Conservation (phyloP, 2,329 filamentous ascomycete species). For the Fonsecaea pugnacius region DNA sequence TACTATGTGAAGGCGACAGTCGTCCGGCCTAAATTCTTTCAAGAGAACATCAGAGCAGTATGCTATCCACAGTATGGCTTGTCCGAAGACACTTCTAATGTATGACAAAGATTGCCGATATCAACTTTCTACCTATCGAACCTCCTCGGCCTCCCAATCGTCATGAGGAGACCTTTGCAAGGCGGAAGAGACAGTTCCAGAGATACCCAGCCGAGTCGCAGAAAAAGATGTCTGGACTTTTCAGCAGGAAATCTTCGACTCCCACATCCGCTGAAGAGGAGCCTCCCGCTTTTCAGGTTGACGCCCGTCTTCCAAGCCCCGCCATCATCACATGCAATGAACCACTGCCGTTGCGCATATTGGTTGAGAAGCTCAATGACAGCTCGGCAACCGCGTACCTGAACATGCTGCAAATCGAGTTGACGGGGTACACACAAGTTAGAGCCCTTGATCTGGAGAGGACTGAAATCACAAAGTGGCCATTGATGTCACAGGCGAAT, state of each 20-base stretch:
- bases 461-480: constrained; percentile 73
- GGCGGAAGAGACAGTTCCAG: constrained; percentile 68
- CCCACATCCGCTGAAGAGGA: constrained; percentile 37
- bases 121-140: constrained; percentile 93
- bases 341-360: constrained; percentile 76
- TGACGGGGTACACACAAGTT: constrained; percentile 79
- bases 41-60: constrained; percentile 77
- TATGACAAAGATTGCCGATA: constrained; percentile 41
- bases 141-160: constrained; percentile 71
- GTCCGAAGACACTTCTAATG: constrained; percentile 14
- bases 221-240: constrained; percentile 62
- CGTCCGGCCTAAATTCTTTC: constrained; percentile 82
- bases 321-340: constrained; percentile 88
- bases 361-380: constrained; percentile 75
- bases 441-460: constrained; percentile 75
- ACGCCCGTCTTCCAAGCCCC: constrained; percentile 84
- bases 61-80: constrained; percentile 16
- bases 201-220: constrained; percentile 47
- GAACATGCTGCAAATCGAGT: constrained; percentile 76
- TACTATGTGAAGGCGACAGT: constrained; percentile 98
- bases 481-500: constrained; percentile 72
- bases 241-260: constrained; percentile 50
- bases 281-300: constrained; percentile 69
- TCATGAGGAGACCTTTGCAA: constrained; percentile 80
- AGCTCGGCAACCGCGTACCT: constrained; percentile 73